Percentiles rank a stretch among this genome's conserved stretches.
Evolutionary conservation across 805 yeast genomes (phyloP).

Genomic region (Ogataea corticis): DNA sequence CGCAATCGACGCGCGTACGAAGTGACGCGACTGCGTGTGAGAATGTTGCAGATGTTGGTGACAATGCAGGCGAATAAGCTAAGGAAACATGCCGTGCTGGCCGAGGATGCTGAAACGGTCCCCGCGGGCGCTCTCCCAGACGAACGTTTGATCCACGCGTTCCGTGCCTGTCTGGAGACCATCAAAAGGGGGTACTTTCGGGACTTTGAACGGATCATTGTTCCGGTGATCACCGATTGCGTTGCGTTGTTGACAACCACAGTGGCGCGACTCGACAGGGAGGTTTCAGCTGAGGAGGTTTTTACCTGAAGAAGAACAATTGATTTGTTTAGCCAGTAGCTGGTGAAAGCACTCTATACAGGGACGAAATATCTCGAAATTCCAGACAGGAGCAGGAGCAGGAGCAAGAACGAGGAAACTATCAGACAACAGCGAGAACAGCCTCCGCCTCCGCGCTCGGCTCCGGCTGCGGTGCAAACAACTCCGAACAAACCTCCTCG

Average conservation of each 20-base stretch:
- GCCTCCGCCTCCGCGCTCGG: no score
- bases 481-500: conserved; percentile 49
- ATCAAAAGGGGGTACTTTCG: conserved; percentile 22
- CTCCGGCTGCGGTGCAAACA: conserved; percentile 43
- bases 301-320: not conserved
- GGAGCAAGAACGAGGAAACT: no score
- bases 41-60: conserved; percentile 22
- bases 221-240: conserved; percentile 27
- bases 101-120: not conserved
- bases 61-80: conserved; percentile 13
- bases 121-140: conserved; percentile 9
- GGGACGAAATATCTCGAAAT: no score
- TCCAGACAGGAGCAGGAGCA: no score
- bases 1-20: conserved; percentile 12
- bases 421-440: no score
- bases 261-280: conserved; percentile 20
- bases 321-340: no score
- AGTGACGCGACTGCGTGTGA: conserved; percentile 15
- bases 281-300: conserved; percentile 18
- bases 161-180: conserved; percentile 9
- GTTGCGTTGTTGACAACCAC: conserved; percentile 16
- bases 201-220: conserved; percentile 14
- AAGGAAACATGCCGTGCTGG: conserved; percentile 7
- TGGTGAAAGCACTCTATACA: no score
- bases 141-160: conserved; percentile 15